Evolutionary conservation across 2,329 filamentous ascomycete species (phyloP).

Genomic region (Plenodomus lindquistii): DNA sequence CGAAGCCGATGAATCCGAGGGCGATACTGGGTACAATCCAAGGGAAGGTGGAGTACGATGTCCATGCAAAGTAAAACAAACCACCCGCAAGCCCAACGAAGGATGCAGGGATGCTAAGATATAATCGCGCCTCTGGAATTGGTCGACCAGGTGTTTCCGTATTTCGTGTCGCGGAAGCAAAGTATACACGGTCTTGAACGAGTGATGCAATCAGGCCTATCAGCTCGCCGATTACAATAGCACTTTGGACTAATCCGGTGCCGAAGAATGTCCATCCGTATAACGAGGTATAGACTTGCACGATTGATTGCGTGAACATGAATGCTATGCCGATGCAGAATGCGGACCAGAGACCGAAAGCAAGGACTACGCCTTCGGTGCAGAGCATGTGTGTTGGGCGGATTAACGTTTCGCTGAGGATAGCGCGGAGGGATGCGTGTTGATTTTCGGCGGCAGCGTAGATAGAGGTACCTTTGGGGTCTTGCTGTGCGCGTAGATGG

Average conservation of each 20-base stretch:
- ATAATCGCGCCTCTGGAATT: slow-evolving; percentile 53
- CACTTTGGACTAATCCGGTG: slow-evolving; percentile 51
- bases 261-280: slow-evolving; percentile 49
- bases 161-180: slow-evolving; percentile 47
- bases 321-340: slow-evolving; percentile 54
- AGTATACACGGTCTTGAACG: slow-evolving; percentile 46
- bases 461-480: slow-evolving; percentile 21
- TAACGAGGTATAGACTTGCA: slow-evolving; percentile 46
- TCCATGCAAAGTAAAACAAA: slow-evolving; percentile 58
- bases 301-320: slow-evolving; percentile 55
- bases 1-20: slow-evolving; percentile 54
- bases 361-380: slow-evolving; percentile 56
- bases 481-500: slow-evolving; percentile 27
- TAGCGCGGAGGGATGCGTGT: slow-evolving; percentile 32
- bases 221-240: slow-evolving; percentile 52
- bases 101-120: slow-evolving; percentile 48
- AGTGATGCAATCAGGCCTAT: slow-evolving; percentile 47
- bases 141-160: slow-evolving; percentile 44
- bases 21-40: slow-evolving; percentile 56
- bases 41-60: slow-evolving; percentile 46
- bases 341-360: slow-evolving; percentile 54
- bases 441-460: slow-evolving; percentile 43
- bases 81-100: slow-evolving; percentile 54
- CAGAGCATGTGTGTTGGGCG: slow-evolving; percentile 48
- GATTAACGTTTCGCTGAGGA: slow-evolving; percentile 45